These are phyloP conservation scores for Hippophae rhamnoides DNA, from an alignment of 306 rosid species.

Conservation along the genomic window DNA sequence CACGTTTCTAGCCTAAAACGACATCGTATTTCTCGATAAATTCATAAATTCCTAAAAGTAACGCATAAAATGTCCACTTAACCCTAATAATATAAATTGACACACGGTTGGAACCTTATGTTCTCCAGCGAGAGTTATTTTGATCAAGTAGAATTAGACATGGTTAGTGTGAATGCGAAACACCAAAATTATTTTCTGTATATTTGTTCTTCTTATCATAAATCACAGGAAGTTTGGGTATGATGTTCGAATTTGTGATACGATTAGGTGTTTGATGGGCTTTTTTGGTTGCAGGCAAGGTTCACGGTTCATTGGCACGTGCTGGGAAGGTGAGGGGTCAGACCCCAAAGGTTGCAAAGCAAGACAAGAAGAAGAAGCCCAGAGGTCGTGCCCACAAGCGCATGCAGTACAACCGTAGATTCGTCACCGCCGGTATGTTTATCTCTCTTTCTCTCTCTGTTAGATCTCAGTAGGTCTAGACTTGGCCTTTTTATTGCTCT, in stretches of 20 bases:
- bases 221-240: background rate
- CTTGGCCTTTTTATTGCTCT: too few species aligned
- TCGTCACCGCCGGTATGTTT: conserved; percentile 47
- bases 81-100: conserved; percentile 3
- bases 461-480: too few species aligned
- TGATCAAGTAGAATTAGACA: background rate
- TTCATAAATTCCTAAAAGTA: background rate
- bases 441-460: background rate
- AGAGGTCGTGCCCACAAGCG: conserved; percentile 61
- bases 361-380: conserved; percentile 57
- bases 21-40: background rate
- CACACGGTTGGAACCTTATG: background rate
- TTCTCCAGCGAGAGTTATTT: background rate
- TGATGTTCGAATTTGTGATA: background rate
- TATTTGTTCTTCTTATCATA: background rate
- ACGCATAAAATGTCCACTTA: conserved; percentile 1
- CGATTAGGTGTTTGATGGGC: background rate
- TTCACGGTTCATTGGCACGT: conserved; percentile 61
- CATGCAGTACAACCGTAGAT: conserved; percentile 56
- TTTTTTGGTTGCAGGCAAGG: conserved; percentile 33
- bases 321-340: conserved; percentile 66
- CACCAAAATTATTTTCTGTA: background rate
- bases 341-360: conserved; percentile 61
- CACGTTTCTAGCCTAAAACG: conserved; percentile 6
- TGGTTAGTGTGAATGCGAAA: conserved; percentile 10